Percentiles rank a stretch among this genome's conserved stretches.
phyloP scores from a whole-genome alignment of 2,329 filamentous ascomycete species.

The Sordariomycetes sp. region DNA sequence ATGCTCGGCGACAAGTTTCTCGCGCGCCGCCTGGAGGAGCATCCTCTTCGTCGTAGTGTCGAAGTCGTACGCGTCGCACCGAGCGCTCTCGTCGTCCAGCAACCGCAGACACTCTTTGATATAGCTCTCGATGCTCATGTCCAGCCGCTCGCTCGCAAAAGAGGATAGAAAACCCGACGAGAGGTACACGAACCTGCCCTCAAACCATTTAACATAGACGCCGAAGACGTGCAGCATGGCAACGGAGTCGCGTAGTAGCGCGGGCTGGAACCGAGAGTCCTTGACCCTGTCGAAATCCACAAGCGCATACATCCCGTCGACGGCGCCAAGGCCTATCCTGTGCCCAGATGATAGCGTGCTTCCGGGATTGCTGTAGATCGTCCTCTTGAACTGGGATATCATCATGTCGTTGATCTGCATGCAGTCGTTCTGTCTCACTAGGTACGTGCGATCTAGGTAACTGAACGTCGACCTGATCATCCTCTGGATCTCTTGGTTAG shows the following conservation, averaged over 20 bases:
- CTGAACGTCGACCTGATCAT: slow-evolving; percentile 83
- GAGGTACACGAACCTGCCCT: slow-evolving; percentile 58
- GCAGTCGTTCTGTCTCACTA: slow-evolving; percentile 61
- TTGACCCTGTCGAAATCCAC: slow-evolving; percentile 60
- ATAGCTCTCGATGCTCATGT: slow-evolving; percentile 61
- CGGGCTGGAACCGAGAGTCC: slow-evolving; percentile 44
- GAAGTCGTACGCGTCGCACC: slow-evolving; percentile 73
- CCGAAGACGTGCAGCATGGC: slow-evolving; percentile 78
- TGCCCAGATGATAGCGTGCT: slow-evolving; percentile 7
- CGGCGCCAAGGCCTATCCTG: slow-evolving; percentile 14
- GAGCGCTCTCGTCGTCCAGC: slow-evolving; percentile 59
- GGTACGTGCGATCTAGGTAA: slow-evolving; percentile 83
- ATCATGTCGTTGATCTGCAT: slow-evolving; percentile 73
- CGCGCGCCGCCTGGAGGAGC: slow-evolving; percentile 63
- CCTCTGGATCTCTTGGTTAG: slow-evolving; percentile 32
- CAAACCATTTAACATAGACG: slow-evolving; percentile 71
- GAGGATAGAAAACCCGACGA: slow-evolving; percentile 59
- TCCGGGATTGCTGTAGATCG: slow-evolving; percentile 6
- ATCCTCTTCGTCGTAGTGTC: slow-evolving; percentile 74
- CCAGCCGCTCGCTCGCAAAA: slow-evolving; percentile 59
- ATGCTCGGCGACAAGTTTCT: slow-evolving; percentile 59
- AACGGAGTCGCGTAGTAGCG: slow-evolving; percentile 63
- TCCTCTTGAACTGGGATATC: slow-evolving; percentile 58
- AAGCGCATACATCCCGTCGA: slow-evolving; percentile 58
- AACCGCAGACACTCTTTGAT: slow-evolving; percentile 59